Conservation (phyloP, 2,329 filamentous ascomycete species). For the Drechslerella stenobrocha region DNA sequence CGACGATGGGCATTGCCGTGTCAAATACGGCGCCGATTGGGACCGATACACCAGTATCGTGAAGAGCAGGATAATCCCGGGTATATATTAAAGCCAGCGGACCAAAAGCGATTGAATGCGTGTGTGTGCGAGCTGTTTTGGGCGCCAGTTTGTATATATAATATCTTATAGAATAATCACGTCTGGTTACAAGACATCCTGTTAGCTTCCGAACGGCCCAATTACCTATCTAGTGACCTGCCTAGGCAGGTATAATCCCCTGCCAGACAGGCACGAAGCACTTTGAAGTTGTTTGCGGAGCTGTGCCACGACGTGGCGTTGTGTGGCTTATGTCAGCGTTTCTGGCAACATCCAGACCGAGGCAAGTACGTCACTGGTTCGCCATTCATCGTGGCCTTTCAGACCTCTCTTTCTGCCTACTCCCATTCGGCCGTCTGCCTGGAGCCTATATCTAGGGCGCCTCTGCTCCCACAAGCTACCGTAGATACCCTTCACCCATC, state of each 20-base stretch:
- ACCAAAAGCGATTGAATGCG: too few species aligned
- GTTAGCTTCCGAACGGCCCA: too few species aligned
- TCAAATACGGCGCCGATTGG: conserved; percentile 94
- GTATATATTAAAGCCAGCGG: conserved; percentile 67
- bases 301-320: conserved; percentile 3
- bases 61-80: conserved; percentile 78
- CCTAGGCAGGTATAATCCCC: too few species aligned
- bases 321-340: conserved; percentile 3
- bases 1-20: conserved; percentile 86
- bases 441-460: too few species aligned
- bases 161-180: not conserved
- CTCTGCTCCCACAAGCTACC: too few species aligned
- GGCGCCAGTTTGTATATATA: not conserved
- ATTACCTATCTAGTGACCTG: conserved; percentile 13
- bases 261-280: not conserved
- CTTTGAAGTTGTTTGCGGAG: not conserved
- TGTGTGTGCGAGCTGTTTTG: too few species aligned
- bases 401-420: not conserved
- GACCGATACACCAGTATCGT: conserved; percentile 82
- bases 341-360: conserved; percentile 5
- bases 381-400: not conserved
- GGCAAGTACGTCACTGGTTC: not conserved
- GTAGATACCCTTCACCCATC: too few species aligned
- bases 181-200: too few species aligned
- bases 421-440: too few species aligned